Percentiles rank a stretch among this genome's conserved stretches.
phyloP scores from a whole-genome alignment of 352 stramenopile species.

The Phytophthora niederhauseri region DNA sequence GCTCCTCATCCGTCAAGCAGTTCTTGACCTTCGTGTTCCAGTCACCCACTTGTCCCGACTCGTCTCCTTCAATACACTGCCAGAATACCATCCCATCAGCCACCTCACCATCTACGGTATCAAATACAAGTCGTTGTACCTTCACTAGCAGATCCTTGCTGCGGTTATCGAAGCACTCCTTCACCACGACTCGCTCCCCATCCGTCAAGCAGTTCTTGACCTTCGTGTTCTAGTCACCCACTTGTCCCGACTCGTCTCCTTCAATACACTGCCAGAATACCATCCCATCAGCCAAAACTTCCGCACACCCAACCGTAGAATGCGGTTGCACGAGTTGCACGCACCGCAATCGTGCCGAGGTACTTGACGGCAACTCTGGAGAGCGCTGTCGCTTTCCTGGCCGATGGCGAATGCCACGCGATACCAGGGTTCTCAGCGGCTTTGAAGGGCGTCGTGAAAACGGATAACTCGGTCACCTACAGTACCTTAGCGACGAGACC shows the following conservation, averaged over 20 bases:
- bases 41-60: conserved; percentile 69
- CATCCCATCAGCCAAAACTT: background rate
- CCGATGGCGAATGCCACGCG: too few relatives aligned
- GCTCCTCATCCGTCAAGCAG: conserved; percentile 71
- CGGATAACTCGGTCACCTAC: too few relatives aligned
- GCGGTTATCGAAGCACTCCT: conserved; percentile 67
- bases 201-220: conserved; percentile 72
- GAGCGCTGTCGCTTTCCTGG: too few relatives aligned
- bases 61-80: conserved; percentile 79
- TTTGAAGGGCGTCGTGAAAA: too few relatives aligned
- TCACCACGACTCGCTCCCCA: conserved; percentile 55
- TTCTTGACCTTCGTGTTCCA: conserved; percentile 76
- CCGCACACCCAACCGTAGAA: background rate
- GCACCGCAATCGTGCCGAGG: conserved; percentile 71
- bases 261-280: conserved; percentile 62
- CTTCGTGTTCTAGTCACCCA: conserved; percentile 77
- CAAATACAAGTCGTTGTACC: conserved; percentile 17
- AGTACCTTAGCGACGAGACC: too few relatives aligned
- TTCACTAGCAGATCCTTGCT: conserved; percentile 60
- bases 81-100: background rate
- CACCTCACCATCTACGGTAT: background rate
- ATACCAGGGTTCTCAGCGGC: too few relatives aligned
- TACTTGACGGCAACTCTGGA: conserved; percentile 55
- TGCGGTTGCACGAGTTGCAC: conserved; percentile 20
- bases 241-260: conserved; percentile 68